These are phyloP conservation scores for Ophiocordyceps camponoti-leonardi DNA, from an alignment of 2,329 filamentous ascomycete species.

Conservation along the genomic window DNA sequence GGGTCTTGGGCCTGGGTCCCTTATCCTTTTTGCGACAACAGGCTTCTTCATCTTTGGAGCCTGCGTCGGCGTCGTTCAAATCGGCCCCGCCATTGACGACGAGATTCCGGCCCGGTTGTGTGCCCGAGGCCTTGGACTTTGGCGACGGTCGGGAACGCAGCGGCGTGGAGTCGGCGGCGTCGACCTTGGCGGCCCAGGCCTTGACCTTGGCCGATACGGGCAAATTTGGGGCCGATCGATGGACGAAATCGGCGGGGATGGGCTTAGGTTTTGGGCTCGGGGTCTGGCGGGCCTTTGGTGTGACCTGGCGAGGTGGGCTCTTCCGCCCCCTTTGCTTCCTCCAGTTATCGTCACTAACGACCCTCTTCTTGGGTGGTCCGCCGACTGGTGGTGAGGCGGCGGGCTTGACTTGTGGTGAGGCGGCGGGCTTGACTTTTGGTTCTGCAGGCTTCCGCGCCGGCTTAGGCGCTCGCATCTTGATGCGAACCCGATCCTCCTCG, in stretches of 20 bases:
- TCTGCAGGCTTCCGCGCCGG: constrained; percentile 12
- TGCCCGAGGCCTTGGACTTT: constrained; percentile 14
- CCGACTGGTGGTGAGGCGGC: constrained; percentile 13
- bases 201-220: constrained; percentile 41
- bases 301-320: constrained; percentile 23
- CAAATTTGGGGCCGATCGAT: constrained; percentile 34
- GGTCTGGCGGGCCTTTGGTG: constrained; percentile 16
- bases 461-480: constrained; percentile 33
- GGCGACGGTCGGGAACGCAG: constrained; percentile 19
- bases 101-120: not conserved
- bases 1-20: not conserved
- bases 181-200: constrained; percentile 41
- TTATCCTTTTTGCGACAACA: not conserved
- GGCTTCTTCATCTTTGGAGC: not conserved
- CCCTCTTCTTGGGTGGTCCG: constrained; percentile 67
- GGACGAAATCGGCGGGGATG: constrained; percentile 41
- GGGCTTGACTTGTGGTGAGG: not conserved
- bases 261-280: constrained; percentile 10
- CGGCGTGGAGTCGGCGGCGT: constrained; percentile 24
- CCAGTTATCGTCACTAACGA: constrained; percentile 90
- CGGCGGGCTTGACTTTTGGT: constrained; percentile 5
- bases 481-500: constrained; percentile 41
- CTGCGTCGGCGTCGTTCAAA: not conserved
- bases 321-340: constrained; percentile 41
- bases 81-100: not conserved